These are phyloP conservation scores for Phialophora verrucosa DNA, from an alignment of 2,329 filamentous ascomycete species.

Conservation along the genomic window DNA sequence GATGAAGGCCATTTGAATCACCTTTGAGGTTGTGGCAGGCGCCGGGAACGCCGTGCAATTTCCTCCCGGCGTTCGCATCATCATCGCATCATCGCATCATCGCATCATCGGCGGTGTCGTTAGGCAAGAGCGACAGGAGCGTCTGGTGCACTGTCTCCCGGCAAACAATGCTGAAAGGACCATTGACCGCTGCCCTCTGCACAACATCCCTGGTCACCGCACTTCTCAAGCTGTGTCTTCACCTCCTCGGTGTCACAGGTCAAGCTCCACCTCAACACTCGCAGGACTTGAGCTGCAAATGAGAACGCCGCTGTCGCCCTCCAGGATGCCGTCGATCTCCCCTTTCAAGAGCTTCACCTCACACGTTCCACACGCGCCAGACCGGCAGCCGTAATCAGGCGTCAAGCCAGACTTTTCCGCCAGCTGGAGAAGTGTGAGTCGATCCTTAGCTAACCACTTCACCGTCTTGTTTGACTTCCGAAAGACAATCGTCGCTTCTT, in stretches of 20 bases:
- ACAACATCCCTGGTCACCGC: neutral
- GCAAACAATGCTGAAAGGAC: neutral
- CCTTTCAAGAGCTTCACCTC: conserved; percentile 36
- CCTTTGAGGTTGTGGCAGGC: neutral
- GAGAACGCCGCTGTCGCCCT: conserved; percentile 35
- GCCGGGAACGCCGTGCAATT: neutral
- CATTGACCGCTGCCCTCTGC: neutral
- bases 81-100: neutral
- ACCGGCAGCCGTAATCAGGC: conserved; percentile 35
- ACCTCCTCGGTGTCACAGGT: conserved; percentile 19
- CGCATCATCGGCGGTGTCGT: neutral
- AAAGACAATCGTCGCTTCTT: conserved; percentile 35
- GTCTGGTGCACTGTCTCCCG: neutral
- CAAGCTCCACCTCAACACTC: conserved; percentile 34
- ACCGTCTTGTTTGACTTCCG: conserved; percentile 34
- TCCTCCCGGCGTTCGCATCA: neutral
- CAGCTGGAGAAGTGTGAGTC: conserved; percentile 32
- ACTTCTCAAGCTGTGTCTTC: neutral
- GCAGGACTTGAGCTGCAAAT: conserved; percentile 36
- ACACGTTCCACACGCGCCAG: conserved; percentile 35
- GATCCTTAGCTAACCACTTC: conserved; percentile 35
- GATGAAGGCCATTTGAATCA: neutral
- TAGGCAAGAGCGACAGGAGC: neutral
- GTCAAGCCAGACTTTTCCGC: conserved; percentile 35
- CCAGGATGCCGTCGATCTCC: conserved; percentile 29